Evolutionary conservation across 441 rosid genomes (phyloP), one percentile per base, ranked within the genome.

Genomic region (Breynia disticha): DNA sequence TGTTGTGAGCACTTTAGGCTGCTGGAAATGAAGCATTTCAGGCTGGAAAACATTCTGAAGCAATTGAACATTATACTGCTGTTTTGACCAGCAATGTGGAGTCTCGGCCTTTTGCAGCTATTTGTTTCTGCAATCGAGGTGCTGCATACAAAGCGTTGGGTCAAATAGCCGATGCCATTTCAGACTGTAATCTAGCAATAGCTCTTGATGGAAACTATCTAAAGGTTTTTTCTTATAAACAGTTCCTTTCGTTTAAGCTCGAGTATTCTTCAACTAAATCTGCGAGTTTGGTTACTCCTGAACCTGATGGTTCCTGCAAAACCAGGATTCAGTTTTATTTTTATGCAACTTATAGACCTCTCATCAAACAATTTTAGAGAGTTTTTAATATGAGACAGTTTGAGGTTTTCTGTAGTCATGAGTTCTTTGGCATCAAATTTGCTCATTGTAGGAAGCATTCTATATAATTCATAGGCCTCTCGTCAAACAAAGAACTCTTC

Each of bases 1-100:
- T 51, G 42, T 47, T 55, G 48, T 20, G 8, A 53, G 19, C 16
- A 57, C 13, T 60, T 21, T 73, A 91, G 98, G 63, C 72, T 59
- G 83, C 95, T 55, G 98, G 98, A 67, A 91, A 91, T 73, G 94
- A 82, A 73, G 94, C 98, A 59, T 91, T 86, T 67, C 96, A 82
- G 74, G 78, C 82, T 50, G 95, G 95, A 72, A 81, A 70, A 55
- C 77, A 88, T 80, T 64, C 80, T 46, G 98, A 91, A 78, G 98
- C 98, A 56, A 79, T 86, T 67, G 97, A 88, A 57, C 84, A 82
- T 68, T 91, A 91, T 67, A 79, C 91, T 58, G 81, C 84, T 58
- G 97, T 95, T 44, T 68, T 91, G 66, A 77, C 86, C 51, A 74
- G 76, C 74, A 79, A 76, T 60, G 77, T 84, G 63, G 95, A 91